Percentiles rank a stretch among this genome's conserved stretches.
Conservation (phyloP, 371 early-diverging fungal species). For the Mortierella sp. region DNA sequence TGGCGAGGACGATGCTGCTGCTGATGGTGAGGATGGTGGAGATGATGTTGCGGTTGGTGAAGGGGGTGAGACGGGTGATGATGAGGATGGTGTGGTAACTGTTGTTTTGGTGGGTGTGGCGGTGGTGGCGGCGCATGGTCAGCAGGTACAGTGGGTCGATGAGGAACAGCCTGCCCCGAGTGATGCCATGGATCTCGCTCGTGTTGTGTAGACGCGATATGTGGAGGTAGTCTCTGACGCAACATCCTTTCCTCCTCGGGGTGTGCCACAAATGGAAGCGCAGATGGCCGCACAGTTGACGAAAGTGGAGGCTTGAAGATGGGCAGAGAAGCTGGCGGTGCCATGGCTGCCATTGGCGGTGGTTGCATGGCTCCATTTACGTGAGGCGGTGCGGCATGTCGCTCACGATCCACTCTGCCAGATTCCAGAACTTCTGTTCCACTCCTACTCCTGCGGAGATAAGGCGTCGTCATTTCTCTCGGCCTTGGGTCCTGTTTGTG, state of each 20-base stretch:
- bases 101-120: too few species aligned
- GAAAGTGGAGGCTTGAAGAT: background rate
- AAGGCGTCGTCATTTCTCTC: background rate
- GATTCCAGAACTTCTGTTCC: background rate
- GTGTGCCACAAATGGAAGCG: background rate
- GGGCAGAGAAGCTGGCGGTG: background rate
- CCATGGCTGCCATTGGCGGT: background rate
- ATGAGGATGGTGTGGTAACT: background rate
- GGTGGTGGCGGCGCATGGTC: too few species aligned
- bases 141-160: background rate
- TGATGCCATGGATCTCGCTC: background rate
- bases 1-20: background rate
- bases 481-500: background rate
- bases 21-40: background rate
- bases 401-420: background rate
- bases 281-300: background rate
- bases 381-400: background rate
- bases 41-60: background rate
- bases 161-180: background rate
- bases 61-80: background rate
- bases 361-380: background rate
- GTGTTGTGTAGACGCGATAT: background rate
- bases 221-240: too few species aligned
- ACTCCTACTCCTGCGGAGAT: constrained; percentile 1
- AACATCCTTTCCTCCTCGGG: background rate